Evolutionary conservation across 108 stramenopile genomes (phyloP), one percentile per base, ranked within the genome.

Genomic region (Cyclotella kingstonii): DNA sequence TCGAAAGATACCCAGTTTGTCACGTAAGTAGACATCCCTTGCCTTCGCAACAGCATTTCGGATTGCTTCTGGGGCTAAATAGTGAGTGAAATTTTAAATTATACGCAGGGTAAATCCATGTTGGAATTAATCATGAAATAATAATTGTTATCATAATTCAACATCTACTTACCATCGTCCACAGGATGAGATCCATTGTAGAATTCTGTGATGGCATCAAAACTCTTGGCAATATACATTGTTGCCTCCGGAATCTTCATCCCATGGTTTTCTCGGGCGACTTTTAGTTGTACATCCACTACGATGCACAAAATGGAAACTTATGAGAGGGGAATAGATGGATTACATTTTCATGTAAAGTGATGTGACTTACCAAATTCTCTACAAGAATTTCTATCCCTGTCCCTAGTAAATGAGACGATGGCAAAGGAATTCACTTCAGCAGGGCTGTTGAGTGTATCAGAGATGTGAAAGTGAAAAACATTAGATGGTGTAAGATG

Each of bases 401-500:
- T n/a, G 23, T 52, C 21, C 9, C 6, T 11, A 15, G 47, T 27
- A 25, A 63, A 63, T 31, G 51, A 30, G 4, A 41, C 62, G 14
- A 63, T 50, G 19, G 36, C 58, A 60, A 56, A 57, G 1, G 41
- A 68, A n/a, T 57, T 50, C 39, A 68, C 38, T 36, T 30, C 41
- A 14, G 68, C 57, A 59, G 55, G 55, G 22, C 55, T 57, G 33
- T 38, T 39, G 2, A 50, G 6, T 9, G 8, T 29, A 7, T 11
- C 49, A 2, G 49, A 29, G 26, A 11, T 50, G 27, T 45, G 25
- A 54, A 35, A 36, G 31, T 7, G 22, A 40, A 39, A 21, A 21
- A 41, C 28, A 3, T 7, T 30, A 14, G 1, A 34, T 31, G 30
- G 26, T 17, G n/a, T 21, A 1, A 48, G 33, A 17, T 2, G 14